Conservation (phyloP, 441 rosid species). For the Syzygium malaccense region DNA sequence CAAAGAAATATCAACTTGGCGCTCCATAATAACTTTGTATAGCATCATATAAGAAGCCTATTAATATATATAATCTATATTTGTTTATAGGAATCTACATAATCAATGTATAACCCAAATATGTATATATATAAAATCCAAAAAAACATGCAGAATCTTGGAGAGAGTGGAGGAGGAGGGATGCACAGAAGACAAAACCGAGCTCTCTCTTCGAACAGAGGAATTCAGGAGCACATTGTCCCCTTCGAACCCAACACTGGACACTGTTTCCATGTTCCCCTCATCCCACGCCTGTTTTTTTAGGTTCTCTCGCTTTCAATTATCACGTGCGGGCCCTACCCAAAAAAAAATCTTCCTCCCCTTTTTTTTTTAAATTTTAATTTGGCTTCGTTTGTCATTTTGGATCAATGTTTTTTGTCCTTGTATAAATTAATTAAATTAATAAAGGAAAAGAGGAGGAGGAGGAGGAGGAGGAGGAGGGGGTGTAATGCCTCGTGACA, state of each 20-base stretch:
- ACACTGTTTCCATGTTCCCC: slow-evolving; percentile 53
- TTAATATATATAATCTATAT: not conserved
- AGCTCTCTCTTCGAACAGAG: slow-evolving; percentile 6
- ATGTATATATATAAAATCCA: not conserved
- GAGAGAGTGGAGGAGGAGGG: not conserved
- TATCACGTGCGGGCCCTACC: slow-evolving; percentile 17
- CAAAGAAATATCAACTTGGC: not conserved
- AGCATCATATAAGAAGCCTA: not conserved
- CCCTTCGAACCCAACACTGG: slow-evolving; percentile 57
- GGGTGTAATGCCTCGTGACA: not conserved
- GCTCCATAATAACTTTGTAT: not conserved
- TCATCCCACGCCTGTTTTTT: slow-evolving; percentile 45
- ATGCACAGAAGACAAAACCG: slow-evolving; percentile 19
- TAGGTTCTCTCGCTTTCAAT: slow-evolving; percentile 25
- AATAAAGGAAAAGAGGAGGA: not conserved
- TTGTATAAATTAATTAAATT: not conserved
- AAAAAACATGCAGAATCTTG: not conserved
- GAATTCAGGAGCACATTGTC: slow-evolving; percentile 34
- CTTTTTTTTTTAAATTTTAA: not conserved
- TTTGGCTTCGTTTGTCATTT: not conserved
- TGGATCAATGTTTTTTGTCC: slow-evolving; percentile 6
- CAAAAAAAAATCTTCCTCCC: not conserved
- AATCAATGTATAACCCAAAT: not conserved
- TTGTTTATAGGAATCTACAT: not conserved
- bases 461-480: not conserved